Evolutionary conservation across 768 basidiomycete genomes (phyloP).

Genomic region (Mycena amicta): DNA sequence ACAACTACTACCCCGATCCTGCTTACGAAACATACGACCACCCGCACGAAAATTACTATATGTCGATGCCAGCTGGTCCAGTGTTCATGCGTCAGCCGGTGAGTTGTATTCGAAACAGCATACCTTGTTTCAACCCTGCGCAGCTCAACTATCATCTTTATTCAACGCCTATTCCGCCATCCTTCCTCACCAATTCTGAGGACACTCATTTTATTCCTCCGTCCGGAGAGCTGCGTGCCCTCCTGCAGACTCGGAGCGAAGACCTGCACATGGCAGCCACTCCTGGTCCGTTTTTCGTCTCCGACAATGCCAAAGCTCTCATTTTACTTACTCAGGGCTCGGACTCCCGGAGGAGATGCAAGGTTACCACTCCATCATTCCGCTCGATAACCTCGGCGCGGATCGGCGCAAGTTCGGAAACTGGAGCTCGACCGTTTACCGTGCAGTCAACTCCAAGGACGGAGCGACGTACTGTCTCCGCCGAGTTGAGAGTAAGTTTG

Average conservation of each 20-base stretch:
- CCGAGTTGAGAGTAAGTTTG: slow-evolving; percentile 79
- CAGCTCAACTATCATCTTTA: slow-evolving; percentile 95
- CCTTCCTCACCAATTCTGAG: slow-evolving; percentile 47
- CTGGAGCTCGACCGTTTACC: slow-evolving; percentile 84
- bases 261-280: slow-evolving; percentile 54
- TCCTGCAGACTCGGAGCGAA: slow-evolving; percentile 63
- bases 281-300: slow-evolving; percentile 28
- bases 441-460: slow-evolving; percentile 76
- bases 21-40: slow-evolving; percentile 38
- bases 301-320: slow-evolving; percentile 23
- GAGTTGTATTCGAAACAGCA: slow-evolving; percentile 26
- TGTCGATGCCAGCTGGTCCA: slow-evolving; percentile 44
- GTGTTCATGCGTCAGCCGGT: slow-evolving; percentile 74
- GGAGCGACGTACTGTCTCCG: slow-evolving; percentile 78
- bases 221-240: slow-evolving; percentile 45
- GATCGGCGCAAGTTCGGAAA: slow-evolving; percentile 81
- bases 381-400: slow-evolving; percentile 61
- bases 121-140: too few species aligned
- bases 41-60: slow-evolving; percentile 38
- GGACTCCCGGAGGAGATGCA: slow-evolving; percentile 85
- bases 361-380: slow-evolving; percentile 86
- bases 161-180: slow-evolving; percentile 63
- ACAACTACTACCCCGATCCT: slow-evolving; percentile 31
- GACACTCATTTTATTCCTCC: slow-evolving; percentile 71
- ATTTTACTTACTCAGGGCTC: slow-evolving; percentile 43